Evolutionary conservation across 441 rosid species (phyloP), one percentile per base, ranked within the genome.

Genomic region (Raphanus hybrid): DNA sequence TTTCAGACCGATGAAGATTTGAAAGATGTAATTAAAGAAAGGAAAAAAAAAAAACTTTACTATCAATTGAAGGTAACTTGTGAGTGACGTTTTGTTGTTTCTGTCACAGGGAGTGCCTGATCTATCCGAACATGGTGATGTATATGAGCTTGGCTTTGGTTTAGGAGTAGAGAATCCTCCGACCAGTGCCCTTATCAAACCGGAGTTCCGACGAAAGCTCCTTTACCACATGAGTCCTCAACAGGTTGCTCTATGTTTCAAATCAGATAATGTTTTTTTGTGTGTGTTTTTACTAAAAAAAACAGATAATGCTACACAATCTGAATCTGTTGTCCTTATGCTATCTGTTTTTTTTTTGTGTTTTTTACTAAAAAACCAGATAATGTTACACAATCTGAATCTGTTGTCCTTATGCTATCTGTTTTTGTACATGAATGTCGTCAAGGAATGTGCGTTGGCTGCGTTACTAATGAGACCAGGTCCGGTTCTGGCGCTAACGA

Each of bases 51-150:
- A 34, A 52, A 68, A 12, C 0, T 35, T 10, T 77, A 8, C 35
- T 15, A 5, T 59, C 5, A 67, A 67, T 8, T 2, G n/a, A 50
- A 67, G 65, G 69, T 67, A 68, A 62, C 78, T 73, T 73, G 78
- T 62, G 54, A 18, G 66, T 78, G 41, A 78, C 66, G 69, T 58
- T 64, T 35, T 48, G 50, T 60, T 66, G 2, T n/a, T 55, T 64
- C 1, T 75, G 15, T 39, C 6, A 80, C 84, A 94, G 98, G 98
- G 97, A 70, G 79, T 77, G 6, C 98, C 98, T 23, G 92, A 94
- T 65, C 81, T 92, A 43, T 90, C 97, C 3, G 85, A 69, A 68
- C 86, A 80, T 37, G 97, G 97, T 23, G 94, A 94, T 29, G 91
- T 90, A 10, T 84, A 88, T 72, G 90, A 94, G 45, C 64, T 90